Percentiles rank a stretch among this genome's conserved stretches.
Evolutionary conservation across 2,329 filamentous ascomycete species (phyloP).

Genomic region (Pyrenochaeta sp.): DNA sequence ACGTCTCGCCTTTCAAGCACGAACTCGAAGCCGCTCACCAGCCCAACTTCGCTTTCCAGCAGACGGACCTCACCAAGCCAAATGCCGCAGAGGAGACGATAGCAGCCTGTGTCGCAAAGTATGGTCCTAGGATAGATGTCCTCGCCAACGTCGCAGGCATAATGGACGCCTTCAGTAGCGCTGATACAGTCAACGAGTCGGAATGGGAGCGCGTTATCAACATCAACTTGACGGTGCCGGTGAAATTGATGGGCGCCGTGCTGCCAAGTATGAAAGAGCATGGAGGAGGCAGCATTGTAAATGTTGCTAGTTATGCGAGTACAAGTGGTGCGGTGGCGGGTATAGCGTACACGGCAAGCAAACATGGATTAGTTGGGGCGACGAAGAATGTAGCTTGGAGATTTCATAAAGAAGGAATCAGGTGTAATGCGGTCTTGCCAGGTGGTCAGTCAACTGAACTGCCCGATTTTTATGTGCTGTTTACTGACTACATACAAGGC

Average conservation of each 20-base stretch:
- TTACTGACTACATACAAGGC: background rate
- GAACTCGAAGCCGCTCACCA: slow-evolving; percentile 5
- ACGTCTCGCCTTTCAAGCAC: slow-evolving; percentile 26
- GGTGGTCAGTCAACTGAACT: slow-evolving; percentile 34
- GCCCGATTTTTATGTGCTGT: background rate
- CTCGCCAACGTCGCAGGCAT: slow-evolving; percentile 57
- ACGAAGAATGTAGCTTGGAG: slow-evolving; percentile 60
- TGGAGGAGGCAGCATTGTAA: slow-evolving; percentile 53
- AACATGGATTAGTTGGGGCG: slow-evolving; percentile 56
- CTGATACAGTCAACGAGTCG: slow-evolving; percentile 48
- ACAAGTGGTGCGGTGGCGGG: slow-evolving; percentile 53
- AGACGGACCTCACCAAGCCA: slow-evolving; percentile 22
- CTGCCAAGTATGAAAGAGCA: slow-evolving; percentile 53
- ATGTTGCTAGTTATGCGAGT: slow-evolving; percentile 43
- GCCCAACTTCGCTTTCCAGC: slow-evolving; percentile 25
- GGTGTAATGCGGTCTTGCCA: slow-evolving; percentile 58
- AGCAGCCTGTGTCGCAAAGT: slow-evolving; percentile 23
- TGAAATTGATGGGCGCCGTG: slow-evolving; percentile 56
- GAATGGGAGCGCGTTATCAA: slow-evolving; percentile 54
- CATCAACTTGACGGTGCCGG: slow-evolving; percentile 56
- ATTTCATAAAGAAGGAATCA: slow-evolving; percentile 56
- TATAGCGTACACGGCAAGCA: slow-evolving; percentile 57
- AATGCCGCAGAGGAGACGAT: slow-evolving; percentile 23
- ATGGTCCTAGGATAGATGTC: slow-evolving; percentile 44
- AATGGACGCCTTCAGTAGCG: slow-evolving; percentile 52